Evolutionary conservation across 1,139 yeast genomes (phyloP), one percentile per base, ranked within the genome.

Genomic region (Pichia sp.): DNA sequence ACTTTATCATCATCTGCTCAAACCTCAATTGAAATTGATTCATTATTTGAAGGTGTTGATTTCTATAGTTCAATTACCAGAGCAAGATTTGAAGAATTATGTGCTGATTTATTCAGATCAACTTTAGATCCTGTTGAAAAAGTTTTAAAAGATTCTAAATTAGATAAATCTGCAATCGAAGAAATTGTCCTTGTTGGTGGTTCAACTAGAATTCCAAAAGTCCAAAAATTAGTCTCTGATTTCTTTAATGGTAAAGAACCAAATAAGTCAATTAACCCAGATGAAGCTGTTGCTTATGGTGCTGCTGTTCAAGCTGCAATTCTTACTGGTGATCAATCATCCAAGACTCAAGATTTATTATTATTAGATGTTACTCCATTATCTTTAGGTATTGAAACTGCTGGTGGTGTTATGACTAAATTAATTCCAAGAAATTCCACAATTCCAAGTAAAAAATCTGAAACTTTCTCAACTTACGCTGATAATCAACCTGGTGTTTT

Each of bases 101-200:
- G 90, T 81, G 85, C 87, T 66, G 92, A 90, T 72, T 78, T 90
- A 70, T 90, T 90, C 92, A 87, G 92, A 76, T 84, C 95, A 59
- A 90, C 97, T 66, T 76, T 90, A 70, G 95, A 86, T 65, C 97
- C 97, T 66, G 97, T 90, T 70, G 97, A 90, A 79, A 89, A 88
- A 81, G 97, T 92, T 66, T 83, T 90, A 74, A 86, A 86, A 77
- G 97, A 90, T 72, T 85, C 97, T 65, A 87, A 88, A 81, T 77
- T 87, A 66, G 78, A 85, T 74, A 90, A 90, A 83, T 73, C 90
- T 56, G 78, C 79, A 64, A 92, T 92, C 66, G 84, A 92, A 72
- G 97, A 90, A 78, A 90, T 90, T 71, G 98, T 90, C 70, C 81
- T 90, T 64, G 98, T 90, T 66, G 98, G 98, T 84, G 98, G 98